Percentiles rank a stretch among this genome's conserved stretches.
phyloP scores from a whole-genome alignment of 305 asterid species.

The Solanum chacoense region DNA sequence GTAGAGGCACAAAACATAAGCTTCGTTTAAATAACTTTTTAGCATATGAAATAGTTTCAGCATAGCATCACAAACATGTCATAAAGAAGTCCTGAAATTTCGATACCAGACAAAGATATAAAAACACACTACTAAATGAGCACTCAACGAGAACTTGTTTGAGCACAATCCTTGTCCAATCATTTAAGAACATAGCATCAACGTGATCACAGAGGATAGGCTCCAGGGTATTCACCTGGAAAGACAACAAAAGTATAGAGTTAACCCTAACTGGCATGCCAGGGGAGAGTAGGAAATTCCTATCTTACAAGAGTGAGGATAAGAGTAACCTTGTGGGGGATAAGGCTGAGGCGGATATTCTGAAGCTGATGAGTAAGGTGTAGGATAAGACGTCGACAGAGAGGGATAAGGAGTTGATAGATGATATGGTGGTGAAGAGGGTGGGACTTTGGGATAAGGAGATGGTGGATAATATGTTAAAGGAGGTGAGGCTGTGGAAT shows the following conservation, averaged over 20 bases:
- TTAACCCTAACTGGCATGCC: neutral
- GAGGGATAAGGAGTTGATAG: conserved; percentile 32
- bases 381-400: conserved; percentile 42
- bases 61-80: neutral
- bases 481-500: conserved; percentile 9
- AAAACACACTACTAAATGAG: neutral
- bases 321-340: conserved; percentile 36
- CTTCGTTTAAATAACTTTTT: neutral
- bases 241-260: neutral
- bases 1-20: neutral
- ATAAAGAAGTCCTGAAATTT: neutral
- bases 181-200: conserved; percentile 13
- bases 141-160: neutral
- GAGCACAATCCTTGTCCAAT: neutral
- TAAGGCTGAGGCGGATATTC: conserved; percentile 32
- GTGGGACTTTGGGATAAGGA: conserved; percentile 25
- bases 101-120: neutral
- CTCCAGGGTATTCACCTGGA: conserved; percentile 57
- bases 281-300: neutral
- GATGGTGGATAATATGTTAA: conserved; percentile 42
- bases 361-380: conserved; percentile 27
- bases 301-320: conserved; percentile 23
- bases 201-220: conserved; percentile 64
- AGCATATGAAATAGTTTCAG: neutral
- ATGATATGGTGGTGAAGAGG: conserved; percentile 44